Conservation (phyloP, 2,329 filamentous ascomycete genomes). For the Mariannaea elegans region DNA sequence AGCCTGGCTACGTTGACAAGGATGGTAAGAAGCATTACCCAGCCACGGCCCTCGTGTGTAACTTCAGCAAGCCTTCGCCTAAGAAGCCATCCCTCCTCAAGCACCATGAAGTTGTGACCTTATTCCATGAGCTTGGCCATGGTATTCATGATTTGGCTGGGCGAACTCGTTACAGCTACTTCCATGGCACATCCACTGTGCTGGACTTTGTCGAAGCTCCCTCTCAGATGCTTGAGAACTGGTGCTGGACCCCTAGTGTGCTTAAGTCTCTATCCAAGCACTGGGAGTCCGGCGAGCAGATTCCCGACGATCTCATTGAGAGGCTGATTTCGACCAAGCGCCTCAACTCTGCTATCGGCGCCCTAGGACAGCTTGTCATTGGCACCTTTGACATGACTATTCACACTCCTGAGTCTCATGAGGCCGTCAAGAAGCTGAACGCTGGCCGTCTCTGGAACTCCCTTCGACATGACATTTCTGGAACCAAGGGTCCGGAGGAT, state of each 20-base stretch:
- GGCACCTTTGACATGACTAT: conserved; percentile 87
- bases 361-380: conserved; percentile 81
- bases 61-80: conserved; percentile 82
- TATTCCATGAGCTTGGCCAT: conserved; percentile 82
- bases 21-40: conserved; percentile 79
- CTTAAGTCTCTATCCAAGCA: conserved; percentile 75
- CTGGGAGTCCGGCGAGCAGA: conserved; percentile 74
- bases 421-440: conserved; percentile 72
- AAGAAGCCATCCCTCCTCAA: conserved; percentile 82
- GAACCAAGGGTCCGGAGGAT: conserved; percentile 78
- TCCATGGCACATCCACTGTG: conserved; percentile 73
- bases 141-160: conserved; percentile 76
- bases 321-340: conserved; percentile 81
- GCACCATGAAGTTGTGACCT: conserved; percentile 83
- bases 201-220: conserved; percentile 77
- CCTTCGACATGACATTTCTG: conserved; percentile 74
- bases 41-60: conserved; percentile 83
- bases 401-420: conserved; percentile 75
- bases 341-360: conserved; percentile 82
- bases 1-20: conserved; percentile 73
- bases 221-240: conserved; percentile 79
- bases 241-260: conserved; percentile 75
- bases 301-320: conserved; percentile 78
- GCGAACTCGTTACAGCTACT: conserved; percentile 69
- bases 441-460: conserved; percentile 75